A percentile compares a stretch with the other conserved stretches of the same genome.
Evolutionary conservation across 176 grass and related monocot genomes (phyloP).

Genomic region (Panicum miliaceum): DNA sequence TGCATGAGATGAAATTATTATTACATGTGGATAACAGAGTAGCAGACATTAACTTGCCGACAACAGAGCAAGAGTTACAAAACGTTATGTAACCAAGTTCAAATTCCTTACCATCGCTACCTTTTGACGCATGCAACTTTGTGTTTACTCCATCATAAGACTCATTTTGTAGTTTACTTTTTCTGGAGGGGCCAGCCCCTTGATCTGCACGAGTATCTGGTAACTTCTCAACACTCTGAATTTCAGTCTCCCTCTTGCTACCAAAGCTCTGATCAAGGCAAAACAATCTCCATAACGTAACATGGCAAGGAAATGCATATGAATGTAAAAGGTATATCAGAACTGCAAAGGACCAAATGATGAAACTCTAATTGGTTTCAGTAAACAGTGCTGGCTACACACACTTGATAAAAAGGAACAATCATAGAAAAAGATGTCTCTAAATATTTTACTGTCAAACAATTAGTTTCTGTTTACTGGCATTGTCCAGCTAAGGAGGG

Average conservation of each 20-base stretch:
- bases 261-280: slow-evolving; percentile 66
- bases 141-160: slow-evolving; percentile 38
- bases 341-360: slow-evolving; percentile 27
- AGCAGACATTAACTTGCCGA: neutral
- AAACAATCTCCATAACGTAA: slow-evolving; percentile 13
- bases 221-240: slow-evolving; percentile 67
- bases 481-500: neutral
- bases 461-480: neutral
- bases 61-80: slow-evolving; percentile 14
- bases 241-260: slow-evolving; percentile 72
- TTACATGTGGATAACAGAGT: slow-evolving; percentile 28
- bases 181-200: slow-evolving; percentile 55
- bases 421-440: neutral
- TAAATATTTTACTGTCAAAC: slow-evolving; percentile 15
- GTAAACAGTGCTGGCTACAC: slow-evolving; percentile 1
- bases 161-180: slow-evolving; percentile 46
- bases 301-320: neutral
- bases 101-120: slow-evolving; percentile 39
- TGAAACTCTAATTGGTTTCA: slow-evolving; percentile 26
- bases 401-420: slow-evolving; percentile 19
- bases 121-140: slow-evolving; percentile 42
- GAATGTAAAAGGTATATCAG: slow-evolving; percentile 29
- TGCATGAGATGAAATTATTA: slow-evolving; percentile 48
- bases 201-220: slow-evolving; percentile 47
- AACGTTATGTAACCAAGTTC: slow-evolving; percentile 35